These are phyloP conservation scores for Gaeumannomyces tritici DNA, from an alignment of 2,329 filamentous ascomycete genomes.

Conservation along the genomic window DNA sequence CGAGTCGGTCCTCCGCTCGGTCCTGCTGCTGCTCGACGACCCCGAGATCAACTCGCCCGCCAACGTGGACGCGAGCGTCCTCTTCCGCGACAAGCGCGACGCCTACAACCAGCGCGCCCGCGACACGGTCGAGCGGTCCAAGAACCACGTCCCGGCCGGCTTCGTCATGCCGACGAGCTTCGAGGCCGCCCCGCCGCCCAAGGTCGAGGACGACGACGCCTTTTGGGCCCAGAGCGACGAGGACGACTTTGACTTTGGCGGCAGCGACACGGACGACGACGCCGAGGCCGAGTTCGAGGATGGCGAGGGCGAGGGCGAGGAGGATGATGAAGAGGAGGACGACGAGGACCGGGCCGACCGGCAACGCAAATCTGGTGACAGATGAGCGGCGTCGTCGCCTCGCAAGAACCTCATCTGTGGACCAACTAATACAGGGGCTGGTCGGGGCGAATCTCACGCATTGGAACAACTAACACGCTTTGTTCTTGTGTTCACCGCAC, in stretches of 20 bases:
- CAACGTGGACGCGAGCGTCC: conserved; percentile 85
- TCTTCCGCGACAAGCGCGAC: conserved; percentile 65
- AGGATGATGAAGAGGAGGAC: conserved; percentile 32
- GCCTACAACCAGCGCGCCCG: conserved; percentile 62
- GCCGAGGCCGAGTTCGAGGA: conserved; percentile 48
- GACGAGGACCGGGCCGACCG: conserved; percentile 9
- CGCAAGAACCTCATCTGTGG: neutral
- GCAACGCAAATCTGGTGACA: neutral
- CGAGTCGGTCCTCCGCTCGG: conserved; percentile 87
- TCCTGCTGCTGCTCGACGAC: conserved; percentile 85
- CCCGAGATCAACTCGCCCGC: conserved; percentile 89
- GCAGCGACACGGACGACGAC: conserved; percentile 55
- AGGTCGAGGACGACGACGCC: conserved; percentile 62
- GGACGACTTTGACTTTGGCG: conserved; percentile 63
- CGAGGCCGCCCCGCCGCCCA: conserved; percentile 50
- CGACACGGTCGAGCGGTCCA: conserved; percentile 62
- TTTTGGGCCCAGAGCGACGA: conserved; percentile 75
- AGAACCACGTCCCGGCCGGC: conserved; percentile 67
- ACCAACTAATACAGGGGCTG: neutral
- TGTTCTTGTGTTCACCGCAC: neutral
- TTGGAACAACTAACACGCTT: neutral
- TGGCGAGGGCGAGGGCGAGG: conserved; percentile 45
- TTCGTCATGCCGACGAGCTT: conserved; percentile 75
- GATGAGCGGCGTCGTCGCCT: neutral
- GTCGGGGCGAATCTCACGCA: neutral